Evolutionary conservation across 192 early-diverging fungal genomes (phyloP).

Genomic region (Coemansia sp.): DNA sequence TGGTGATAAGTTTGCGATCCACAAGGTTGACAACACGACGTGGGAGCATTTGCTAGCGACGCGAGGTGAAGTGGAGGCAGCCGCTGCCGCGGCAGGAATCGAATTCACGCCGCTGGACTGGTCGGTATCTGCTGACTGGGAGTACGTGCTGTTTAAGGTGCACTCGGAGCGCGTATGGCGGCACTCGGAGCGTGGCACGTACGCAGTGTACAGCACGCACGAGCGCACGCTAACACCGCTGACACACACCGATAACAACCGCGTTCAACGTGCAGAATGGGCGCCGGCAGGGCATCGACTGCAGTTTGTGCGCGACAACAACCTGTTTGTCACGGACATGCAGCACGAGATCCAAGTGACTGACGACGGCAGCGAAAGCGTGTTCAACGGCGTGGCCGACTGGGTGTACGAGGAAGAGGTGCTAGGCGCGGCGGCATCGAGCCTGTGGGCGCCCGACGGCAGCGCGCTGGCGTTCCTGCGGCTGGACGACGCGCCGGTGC

Average conservation of each 20-base stretch:
- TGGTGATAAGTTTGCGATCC: conserved; percentile 16
- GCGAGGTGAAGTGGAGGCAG: conserved; percentile 19
- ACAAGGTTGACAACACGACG: conserved; percentile 29
- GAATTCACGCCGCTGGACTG: conserved; percentile 49
- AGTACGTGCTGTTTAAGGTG: conserved; percentile 72
- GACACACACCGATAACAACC: conserved; percentile 30
- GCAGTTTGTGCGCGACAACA: conserved; percentile 83
- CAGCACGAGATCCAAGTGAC: conserved; percentile 70
- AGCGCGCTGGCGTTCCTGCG: conserved; percentile 74
- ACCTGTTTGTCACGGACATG: conserved; percentile 78
- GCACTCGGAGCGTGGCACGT: conserved; percentile 76
- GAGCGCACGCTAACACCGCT: conserved; percentile 61
- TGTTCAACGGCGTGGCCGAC: conserved; percentile 94
- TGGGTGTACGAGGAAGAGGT: conserved; percentile 99
- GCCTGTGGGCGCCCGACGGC: conserved; percentile 89
- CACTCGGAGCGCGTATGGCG: conserved; percentile 70
- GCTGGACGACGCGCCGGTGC: conserved; percentile 81
- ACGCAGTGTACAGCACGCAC: conserved; percentile 70
- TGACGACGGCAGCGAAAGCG: conserved; percentile 69
- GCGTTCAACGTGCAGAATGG: conserved; percentile 69
- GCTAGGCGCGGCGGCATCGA: conserved; percentile 56
- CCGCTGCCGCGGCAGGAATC: conserved; percentile 14
- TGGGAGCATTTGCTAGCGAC: conserved; percentile 34
- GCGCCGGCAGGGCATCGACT: conserved; percentile 72
- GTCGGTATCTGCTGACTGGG: conserved; percentile 71